These are phyloP conservation scores for Musa schizocarpa DNA, from an alignment of 176 grass and related monocot genomes.

Conservation along the genomic window DNA sequence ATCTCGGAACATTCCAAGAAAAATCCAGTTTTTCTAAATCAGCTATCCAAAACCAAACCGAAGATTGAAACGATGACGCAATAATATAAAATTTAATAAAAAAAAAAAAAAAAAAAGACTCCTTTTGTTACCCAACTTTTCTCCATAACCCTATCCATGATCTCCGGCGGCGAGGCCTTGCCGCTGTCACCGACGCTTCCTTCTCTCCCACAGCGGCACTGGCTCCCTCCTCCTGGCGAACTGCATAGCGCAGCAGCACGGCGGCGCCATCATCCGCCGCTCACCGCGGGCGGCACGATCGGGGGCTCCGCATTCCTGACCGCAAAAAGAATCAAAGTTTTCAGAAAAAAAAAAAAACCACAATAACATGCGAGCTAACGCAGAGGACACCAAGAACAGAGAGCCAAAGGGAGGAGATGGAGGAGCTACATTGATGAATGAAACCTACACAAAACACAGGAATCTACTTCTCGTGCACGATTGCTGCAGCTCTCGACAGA, in stretches of 20 bases:
- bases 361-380: not conserved
- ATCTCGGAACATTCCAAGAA: too few species aligned
- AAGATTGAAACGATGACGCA: not conserved
- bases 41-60: not conserved
- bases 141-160: slow-evolving; percentile 88
- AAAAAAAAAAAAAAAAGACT: not conserved
- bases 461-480: not conserved
- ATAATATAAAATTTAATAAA: not conserved
- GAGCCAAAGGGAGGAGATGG: slow-evolving; percentile 43
- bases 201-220: slow-evolving; percentile 21
- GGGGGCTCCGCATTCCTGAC: slow-evolving; percentile 39
- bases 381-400: too few species aligned
- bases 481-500: slow-evolving; percentile 9
- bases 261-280: slow-evolving; percentile 33
- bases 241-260: slow-evolving; percentile 46
- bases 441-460: not conserved
- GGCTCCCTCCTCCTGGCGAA: slow-evolving; percentile 30
- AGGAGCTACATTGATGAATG: slow-evolving; percentile 42
- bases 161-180: slow-evolving; percentile 66
- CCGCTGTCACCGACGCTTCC: not conserved
- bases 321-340: not conserved
- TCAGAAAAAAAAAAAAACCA: not conserved
- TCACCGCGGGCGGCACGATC: slow-evolving; percentile 7
- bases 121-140: slow-evolving; percentile 61
- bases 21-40: too few species aligned